Evolutionary conservation across 768 basidiomycete species (phyloP).

Genomic region (Lentinula lateritia): DNA sequence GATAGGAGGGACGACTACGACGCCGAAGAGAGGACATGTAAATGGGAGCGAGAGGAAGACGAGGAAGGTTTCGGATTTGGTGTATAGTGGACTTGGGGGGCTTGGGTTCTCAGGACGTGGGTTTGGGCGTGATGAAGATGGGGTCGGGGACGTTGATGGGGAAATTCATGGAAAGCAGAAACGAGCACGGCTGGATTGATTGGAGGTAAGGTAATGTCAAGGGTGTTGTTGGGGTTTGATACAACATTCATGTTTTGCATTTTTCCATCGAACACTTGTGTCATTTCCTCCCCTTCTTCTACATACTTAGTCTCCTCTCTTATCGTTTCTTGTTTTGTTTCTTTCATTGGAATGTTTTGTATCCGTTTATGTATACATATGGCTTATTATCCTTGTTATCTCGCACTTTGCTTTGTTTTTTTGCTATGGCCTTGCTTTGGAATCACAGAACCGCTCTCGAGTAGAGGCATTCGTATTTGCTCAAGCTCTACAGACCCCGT

Average conservation of each 20-base stretch:
- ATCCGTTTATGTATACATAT: not conserved
- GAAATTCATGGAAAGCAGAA: not conserved
- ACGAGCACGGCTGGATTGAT: not conserved
- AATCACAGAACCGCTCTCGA: too few species aligned
- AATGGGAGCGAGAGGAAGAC: not conserved
- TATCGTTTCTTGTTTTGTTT: not conserved
- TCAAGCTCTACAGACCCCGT: slow-evolving; percentile 14
- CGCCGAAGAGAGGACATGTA: not conserved
- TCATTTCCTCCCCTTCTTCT: too few species aligned
- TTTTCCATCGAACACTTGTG: too few species aligned
- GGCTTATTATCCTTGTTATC: not conserved
- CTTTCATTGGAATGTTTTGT: not conserved
- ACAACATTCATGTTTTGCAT: too few species aligned
- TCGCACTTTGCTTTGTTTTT: not conserved
- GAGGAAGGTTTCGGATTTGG: slow-evolving; percentile 1
- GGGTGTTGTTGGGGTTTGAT: not conserved
- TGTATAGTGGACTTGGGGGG: not conserved
- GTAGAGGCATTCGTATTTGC: too few species aligned
- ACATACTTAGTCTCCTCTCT: too few species aligned
- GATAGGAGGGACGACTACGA: not conserved
- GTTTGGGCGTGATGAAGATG: not conserved
- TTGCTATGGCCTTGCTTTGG: not conserved
- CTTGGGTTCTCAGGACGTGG: not conserved
- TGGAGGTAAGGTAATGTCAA: not conserved
- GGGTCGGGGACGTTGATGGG: not conserved